A percentile compares a stretch with the other conserved stretches of the same genome.
Conservation (phyloP, 768 basidiomycete genomes). For the Phylloporus arenicola region DNA sequence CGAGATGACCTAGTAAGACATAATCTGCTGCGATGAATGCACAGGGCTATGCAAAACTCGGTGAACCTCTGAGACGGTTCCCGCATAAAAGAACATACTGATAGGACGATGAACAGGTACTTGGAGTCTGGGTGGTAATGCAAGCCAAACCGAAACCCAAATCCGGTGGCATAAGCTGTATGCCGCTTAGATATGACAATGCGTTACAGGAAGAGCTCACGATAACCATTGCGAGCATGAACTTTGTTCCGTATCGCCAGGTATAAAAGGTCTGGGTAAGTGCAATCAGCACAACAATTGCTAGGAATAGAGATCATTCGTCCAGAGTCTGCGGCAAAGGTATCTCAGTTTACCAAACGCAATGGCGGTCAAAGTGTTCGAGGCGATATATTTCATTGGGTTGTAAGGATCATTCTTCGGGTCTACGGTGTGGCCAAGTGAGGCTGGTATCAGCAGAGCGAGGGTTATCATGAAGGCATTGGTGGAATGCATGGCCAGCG, state of each 20-base stretch:
- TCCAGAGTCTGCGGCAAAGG: background rate
- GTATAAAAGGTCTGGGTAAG: slow-evolving; percentile 41
- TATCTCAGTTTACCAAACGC: slow-evolving; percentile 37
- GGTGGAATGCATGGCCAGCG: slow-evolving; percentile 1
- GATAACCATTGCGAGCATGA: slow-evolving; percentile 58
- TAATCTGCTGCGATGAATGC: slow-evolving; percentile 71
- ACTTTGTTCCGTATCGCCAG: slow-evolving; percentile 44
- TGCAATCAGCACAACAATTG: slow-evolving; percentile 37
- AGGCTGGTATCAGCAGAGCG: background rate
- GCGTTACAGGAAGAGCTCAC: slow-evolving; percentile 28
- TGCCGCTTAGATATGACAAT: background rate
- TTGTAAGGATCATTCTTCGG: slow-evolving; percentile 51
- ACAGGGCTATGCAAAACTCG: slow-evolving; percentile 45
- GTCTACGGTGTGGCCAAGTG: slow-evolving; percentile 1
- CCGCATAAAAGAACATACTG: slow-evolving; percentile 25
- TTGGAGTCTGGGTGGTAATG: slow-evolving; percentile 51
- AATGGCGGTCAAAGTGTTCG: slow-evolving; percentile 46
- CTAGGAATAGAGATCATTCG: background rate
- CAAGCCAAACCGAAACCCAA: slow-evolving; percentile 56
- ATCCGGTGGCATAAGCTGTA: slow-evolving; percentile 52
- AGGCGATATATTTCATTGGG: slow-evolving; percentile 51
- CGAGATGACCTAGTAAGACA: slow-evolving; percentile 57
- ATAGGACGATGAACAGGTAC: slow-evolving; percentile 57
- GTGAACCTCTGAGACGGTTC: slow-evolving; percentile 9
- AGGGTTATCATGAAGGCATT: background rate